Evolutionary conservation across 345 rosid species (phyloP).

Genomic region (Ricinus communis): DNA sequence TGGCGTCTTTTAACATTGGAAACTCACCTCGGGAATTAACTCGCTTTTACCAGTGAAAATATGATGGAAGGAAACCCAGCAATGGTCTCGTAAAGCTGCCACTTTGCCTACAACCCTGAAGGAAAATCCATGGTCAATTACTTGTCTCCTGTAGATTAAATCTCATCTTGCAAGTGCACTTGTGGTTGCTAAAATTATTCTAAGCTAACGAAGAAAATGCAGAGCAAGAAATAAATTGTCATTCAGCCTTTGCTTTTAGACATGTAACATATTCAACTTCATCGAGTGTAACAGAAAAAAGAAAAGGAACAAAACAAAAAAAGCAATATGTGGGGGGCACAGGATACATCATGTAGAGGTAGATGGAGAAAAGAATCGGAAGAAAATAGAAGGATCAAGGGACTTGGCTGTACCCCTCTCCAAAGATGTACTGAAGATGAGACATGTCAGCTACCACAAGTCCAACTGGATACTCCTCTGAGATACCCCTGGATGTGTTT

Average conservation of each 20-base stretch:
- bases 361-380: not conserved
- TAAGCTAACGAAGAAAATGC: not conserved
- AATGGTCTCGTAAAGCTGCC: conserved; percentile 43
- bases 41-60: conserved; percentile 28
- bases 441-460: conserved; percentile 40
- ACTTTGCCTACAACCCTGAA: conserved; percentile 55
- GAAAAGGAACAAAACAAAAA: not conserved
- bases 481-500: conserved; percentile 15
- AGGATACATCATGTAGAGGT: not conserved
- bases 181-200: not conserved
- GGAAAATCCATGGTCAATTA: conserved; percentile 1
- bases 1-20: not conserved
- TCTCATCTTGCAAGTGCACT: not conserved
- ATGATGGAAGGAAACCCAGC: conserved; percentile 43
- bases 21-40: conserved; percentile 39
- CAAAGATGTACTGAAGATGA: conserved; percentile 39
- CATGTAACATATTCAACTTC: not conserved
- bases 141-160: not conserved
- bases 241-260: not conserved
- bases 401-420: conserved; percentile 51
- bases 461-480: conserved; percentile 34
- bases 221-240: not conserved
- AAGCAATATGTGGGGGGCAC: too few relatives aligned
- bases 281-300: not conserved
- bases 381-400: conserved; percentile 12